Base-by-base conservation (phyloP, 768 basidiomycete species). In the Mycena chlorophos region DNA sequence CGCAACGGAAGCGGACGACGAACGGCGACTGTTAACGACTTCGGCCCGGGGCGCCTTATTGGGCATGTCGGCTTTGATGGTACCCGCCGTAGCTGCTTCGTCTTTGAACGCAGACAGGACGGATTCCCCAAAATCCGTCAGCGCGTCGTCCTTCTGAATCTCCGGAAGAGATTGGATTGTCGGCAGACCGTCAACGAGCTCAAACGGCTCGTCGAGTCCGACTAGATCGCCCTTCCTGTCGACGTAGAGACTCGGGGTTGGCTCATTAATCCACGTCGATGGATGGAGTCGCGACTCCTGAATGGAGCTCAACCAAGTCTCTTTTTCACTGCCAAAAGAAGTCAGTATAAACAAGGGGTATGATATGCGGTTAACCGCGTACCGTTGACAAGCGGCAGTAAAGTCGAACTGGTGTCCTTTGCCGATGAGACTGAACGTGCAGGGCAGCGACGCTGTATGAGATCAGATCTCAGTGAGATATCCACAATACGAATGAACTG, bases 321-420 rank as follows among this genome's bases (percentile, higher is more conserved):
- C 81, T 73, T 93, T 95, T 72, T 98, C 96, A 30, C 76, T 79
- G 64, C 6, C 10, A 27, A 42, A 19, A 16, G 13, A 22, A 42
- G 40, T 46, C 5, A 6, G 13, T 25, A 25, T n/a, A 25, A 13
- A 12, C 12, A 23, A 13, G 6, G 6, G 20, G 12, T 5, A 40
- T 40, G 13, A 13, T 20, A 12, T 23, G 23, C 45, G n/a, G n/a
- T n/a, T n/a, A n/a, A n/a, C n/a, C n/a, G n/a, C 27, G n/a, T 19
- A 46, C 45, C 45, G 8, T 19, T 75, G 80, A 68, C 94, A 95
- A 16, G 91, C 83, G 0, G 91, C 91, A 5, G 91, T 91, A 27
- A 98, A 73, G 67, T 97, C 94, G 63, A 96, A 89, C 55, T 84
- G 79, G 65, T 91, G 86, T 5, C 86, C 85, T 51, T 78, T 79